Conservation (phyloP, 2,329 filamentous ascomycete genomes). For the Calonectria crousiana region DNA sequence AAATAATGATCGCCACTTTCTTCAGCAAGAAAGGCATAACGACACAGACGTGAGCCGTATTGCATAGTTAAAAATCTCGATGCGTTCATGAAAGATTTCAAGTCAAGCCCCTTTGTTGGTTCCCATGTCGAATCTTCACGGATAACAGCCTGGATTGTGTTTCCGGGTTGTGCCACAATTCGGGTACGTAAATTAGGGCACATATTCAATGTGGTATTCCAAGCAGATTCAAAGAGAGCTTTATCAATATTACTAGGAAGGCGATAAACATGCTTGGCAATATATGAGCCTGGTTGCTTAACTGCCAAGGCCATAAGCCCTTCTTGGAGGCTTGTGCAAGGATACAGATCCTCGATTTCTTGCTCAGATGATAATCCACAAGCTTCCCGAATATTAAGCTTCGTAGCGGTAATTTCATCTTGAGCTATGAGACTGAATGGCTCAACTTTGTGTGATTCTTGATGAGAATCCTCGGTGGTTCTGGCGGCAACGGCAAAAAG, state of each 20-base stretch:
- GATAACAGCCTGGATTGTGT: not conserved
- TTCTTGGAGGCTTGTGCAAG: slow-evolving; percentile 51
- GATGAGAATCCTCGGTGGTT: slow-evolving; percentile 25
- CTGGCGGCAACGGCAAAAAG: slow-evolving; percentile 21
- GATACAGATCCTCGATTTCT: slow-evolving; percentile 30
- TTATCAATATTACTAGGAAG: not conserved
- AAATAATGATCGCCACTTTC: not conserved
- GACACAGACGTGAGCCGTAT: slow-evolving; percentile 1
- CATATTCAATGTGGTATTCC: not conserved
- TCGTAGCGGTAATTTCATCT: not conserved
- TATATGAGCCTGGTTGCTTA: slow-evolving; percentile 24
- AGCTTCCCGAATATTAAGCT: not conserved
- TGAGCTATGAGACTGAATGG: not conserved
- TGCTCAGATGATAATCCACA: not conserved
- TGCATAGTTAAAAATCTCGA: not conserved
- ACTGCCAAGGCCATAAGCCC: slow-evolving; percentile 45
- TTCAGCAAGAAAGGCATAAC: slow-evolving; percentile 10
- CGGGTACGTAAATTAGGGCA: slow-evolving; percentile 4
- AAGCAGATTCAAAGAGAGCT: not conserved
- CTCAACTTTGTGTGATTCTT: not conserved
- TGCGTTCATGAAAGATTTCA: not conserved
- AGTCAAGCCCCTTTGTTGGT: not conserved
- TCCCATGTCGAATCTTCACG: not conserved
- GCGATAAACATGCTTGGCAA: slow-evolving; percentile 15
- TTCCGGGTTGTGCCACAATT: not conserved